Conservation (phyloP, 192 early-diverging fungal genomes). For the Entophlyctis helioformis region DNA sequence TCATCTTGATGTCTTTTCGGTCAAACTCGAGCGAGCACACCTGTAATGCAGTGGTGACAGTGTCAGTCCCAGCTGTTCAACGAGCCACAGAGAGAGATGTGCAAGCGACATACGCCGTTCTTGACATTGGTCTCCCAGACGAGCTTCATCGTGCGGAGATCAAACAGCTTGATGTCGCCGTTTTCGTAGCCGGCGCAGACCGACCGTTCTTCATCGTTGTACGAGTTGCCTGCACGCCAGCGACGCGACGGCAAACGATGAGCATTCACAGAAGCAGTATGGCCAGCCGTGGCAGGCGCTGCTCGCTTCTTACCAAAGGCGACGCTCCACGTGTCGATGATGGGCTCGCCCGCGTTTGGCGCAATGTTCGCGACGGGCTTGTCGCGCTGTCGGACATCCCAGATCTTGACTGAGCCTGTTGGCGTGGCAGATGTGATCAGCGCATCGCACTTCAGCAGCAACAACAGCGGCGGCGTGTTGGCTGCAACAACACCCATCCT, state of each 20-base stretch:
- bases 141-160: conserved; percentile 40
- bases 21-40: conserved; percentile 43
- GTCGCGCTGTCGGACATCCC: conserved; percentile 55
- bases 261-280: too few species aligned
- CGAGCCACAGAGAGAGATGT: conserved; percentile 1
- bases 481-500: conserved; percentile 34
- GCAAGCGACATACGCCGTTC: conserved; percentile 39
- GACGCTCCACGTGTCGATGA: conserved; percentile 54
- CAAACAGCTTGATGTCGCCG: conserved; percentile 60
- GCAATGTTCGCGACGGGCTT: conserved; percentile 46
- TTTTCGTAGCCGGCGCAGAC: conserved; percentile 63
- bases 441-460: too few species aligned
- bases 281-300: too few species aligned
- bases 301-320: conserved; percentile 39
- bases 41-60: conserved; percentile 1
- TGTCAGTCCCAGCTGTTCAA: neutral
- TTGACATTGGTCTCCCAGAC: conserved; percentile 59
- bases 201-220: conserved; percentile 38
- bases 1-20: conserved; percentile 37
- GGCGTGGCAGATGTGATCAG: neutral
- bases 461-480: too few species aligned
- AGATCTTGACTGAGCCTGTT: conserved; percentile 55
- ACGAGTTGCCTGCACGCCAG: conserved; percentile 40
- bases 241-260: neutral
- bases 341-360: conserved; percentile 26